Percentiles rank a stretch among this genome's conserved stretches.
phyloP scores from a whole-genome alignment of 2,329 filamentous ascomycete species.

The Fusarium piperis region DNA sequence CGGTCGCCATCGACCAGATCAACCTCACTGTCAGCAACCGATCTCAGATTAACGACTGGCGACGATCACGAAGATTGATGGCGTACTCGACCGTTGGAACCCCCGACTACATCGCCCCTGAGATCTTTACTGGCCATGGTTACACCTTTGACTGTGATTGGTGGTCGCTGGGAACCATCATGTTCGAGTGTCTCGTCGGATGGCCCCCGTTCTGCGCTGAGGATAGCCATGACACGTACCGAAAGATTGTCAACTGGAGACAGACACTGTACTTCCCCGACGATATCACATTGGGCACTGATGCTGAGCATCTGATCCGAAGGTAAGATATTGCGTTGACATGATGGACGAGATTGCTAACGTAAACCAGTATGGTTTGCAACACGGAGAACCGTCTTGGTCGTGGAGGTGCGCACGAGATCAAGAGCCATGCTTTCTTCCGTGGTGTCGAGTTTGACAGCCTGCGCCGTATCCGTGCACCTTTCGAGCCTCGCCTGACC shows the following conservation, averaged over 20 bases:
- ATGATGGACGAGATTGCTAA: constrained; percentile 17
- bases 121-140: constrained; percentile 96
- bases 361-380: constrained; percentile 78
- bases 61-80: constrained; percentile 93
- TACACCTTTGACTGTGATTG: constrained; percentile 98
- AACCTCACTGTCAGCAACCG: constrained; percentile 98
- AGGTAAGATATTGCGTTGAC: constrained; percentile 65
- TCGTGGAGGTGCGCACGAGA: constrained; percentile 85
- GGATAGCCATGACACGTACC: constrained; percentile 96
- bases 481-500: constrained; percentile 92
- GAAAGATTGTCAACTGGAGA: constrained; percentile 99
- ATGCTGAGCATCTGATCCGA: constrained; percentile 92
- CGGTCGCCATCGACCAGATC: constrained; percentile 96
- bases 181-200: constrained; percentile 98
- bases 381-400: constrained; percentile 93
- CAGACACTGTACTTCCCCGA: constrained; percentile 96
- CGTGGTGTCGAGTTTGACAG: constrained; percentile 95
- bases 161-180: constrained; percentile 99
- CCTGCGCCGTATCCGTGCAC: constrained; percentile 89
- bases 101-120: constrained; percentile 97
- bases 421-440: constrained; percentile 97
- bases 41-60: constrained; percentile 98
- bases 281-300: constrained; percentile 86
- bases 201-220: constrained; percentile 99
- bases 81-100: constrained; percentile 98